Conservation (phyloP, 805 yeast genomes). For the Blastobotrys mokoenaii region DNA sequence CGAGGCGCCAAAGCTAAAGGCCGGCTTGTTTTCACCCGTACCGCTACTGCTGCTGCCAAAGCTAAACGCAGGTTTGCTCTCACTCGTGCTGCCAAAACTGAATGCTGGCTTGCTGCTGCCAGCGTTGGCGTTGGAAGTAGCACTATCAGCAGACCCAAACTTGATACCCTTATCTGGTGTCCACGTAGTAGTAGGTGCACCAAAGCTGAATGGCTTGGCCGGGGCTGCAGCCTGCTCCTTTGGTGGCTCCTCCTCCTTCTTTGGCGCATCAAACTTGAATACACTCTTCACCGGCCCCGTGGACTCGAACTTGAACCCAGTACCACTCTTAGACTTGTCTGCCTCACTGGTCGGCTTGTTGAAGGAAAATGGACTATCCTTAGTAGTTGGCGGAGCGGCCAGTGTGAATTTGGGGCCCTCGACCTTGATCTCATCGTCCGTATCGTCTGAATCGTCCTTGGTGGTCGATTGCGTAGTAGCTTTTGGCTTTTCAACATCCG, state of each 20-base stretch:
- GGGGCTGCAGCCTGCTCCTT: neutral
- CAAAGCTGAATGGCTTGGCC: neutral
- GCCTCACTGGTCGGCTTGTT: constrained; percentile 24
- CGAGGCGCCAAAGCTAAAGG: neutral
- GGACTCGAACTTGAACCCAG: neutral
- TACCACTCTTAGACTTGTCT: neutral
- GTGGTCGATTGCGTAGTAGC: constrained; percentile 17
- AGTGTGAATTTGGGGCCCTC: constrained; percentile 59
- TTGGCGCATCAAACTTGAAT: constrained; percentile 2
- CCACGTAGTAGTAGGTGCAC: constrained; percentile 17
- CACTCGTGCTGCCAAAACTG: constrained; percentile 13
- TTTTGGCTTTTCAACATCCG: constrained; percentile 4
- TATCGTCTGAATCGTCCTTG: constrained; percentile 33
- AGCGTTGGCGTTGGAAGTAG: neutral
- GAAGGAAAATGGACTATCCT: constrained; percentile 44
- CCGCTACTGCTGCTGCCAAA: neutral
- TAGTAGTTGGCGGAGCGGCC: constrained; percentile 39
- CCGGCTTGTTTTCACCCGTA: too few species aligned
- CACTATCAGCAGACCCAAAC: constrained; percentile 17
- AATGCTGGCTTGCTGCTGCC: neutral
- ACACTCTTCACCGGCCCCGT: neutral
- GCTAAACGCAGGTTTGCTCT: constrained; percentile 1
- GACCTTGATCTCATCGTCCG: constrained; percentile 55
- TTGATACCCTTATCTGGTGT: constrained; percentile 27
- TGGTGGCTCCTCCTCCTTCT: neutral